Evolutionary conservation across 1,284 basidiomycete genomes (phyloP).

Genomic region (Entoloma clypeatum): DNA sequence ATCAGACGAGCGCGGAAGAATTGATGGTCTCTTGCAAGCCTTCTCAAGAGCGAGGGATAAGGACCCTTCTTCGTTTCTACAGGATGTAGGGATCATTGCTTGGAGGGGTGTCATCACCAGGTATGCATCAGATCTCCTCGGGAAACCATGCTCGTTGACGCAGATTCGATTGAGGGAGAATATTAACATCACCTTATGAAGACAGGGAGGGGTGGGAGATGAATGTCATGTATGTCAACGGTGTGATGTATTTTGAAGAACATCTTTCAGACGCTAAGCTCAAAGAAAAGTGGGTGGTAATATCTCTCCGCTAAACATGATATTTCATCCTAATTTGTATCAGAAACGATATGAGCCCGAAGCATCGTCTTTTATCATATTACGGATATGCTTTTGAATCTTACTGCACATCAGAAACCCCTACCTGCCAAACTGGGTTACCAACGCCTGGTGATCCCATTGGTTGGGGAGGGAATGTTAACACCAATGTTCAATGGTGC

Average conservation of each 20-base stretch:
- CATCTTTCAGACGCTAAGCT: conserved; percentile 56
- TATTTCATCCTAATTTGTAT: conserved; percentile 8
- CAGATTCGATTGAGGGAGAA: conserved; percentile 36
- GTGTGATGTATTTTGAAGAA: conserved; percentile 83
- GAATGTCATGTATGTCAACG: conserved; percentile 79
- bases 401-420: conserved; percentile 64
- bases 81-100: conserved; percentile 60
- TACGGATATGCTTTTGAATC: conserved; percentile 87
- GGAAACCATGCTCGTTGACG: conserved; percentile 13
- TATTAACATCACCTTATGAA: conserved; percentile 80
- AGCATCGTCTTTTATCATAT: conserved; percentile 60
- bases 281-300: conserved; percentile 53
- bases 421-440: conserved; percentile 20
- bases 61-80: conserved; percentile 21
- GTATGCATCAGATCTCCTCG: conserved; percentile 37
- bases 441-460: conserved; percentile 29
- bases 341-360: conserved; percentile 60
- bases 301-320: conserved; percentile 1
- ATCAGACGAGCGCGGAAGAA: conserved; percentile 57
- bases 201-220: conserved; percentile 79
- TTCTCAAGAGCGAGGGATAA: conserved; percentile 34
- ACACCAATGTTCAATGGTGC: conserved; percentile 97
- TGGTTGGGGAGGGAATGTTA: conserved; percentile 84
- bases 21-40: conserved; percentile 65
- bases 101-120: conserved; percentile 95